phyloP scores from a whole-genome alignment of 2,329 filamentous ascomycete genomes.

The Ciborinia camelliae region DNA sequence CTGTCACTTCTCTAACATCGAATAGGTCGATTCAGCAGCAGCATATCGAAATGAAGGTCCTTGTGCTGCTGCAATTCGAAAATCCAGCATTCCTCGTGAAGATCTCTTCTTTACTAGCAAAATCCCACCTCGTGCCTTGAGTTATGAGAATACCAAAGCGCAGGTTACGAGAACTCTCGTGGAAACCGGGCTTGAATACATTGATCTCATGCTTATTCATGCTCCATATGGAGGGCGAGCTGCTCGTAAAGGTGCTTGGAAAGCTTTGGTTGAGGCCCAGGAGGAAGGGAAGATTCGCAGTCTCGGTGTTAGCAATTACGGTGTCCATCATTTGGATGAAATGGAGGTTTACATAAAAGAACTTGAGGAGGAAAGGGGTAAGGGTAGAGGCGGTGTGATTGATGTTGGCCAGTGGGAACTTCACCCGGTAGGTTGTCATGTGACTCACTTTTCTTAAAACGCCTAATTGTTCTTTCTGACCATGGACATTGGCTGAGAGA shows the following conservation, averaged over 20 bases:
- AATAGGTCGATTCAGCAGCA: conserved; percentile 55
- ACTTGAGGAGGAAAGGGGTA: conserved; percentile 57
- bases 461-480: too few relatives aligned
- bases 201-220: conserved; percentile 65
- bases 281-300: conserved; percentile 59
- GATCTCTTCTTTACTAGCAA: conserved; percentile 63
- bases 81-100: conserved; percentile 50
- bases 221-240: conserved; percentile 56
- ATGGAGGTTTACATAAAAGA: conserved; percentile 57
- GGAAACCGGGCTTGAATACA: conserved; percentile 57
- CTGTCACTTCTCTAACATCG: conserved; percentile 11
- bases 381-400: conserved; percentile 67
- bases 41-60: conserved; percentile 57
- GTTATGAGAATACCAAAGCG: conserved; percentile 62
- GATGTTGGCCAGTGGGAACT: conserved; percentile 86
- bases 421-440: conserved; percentile 53
- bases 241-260: conserved; percentile 58
- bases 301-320: conserved; percentile 64
- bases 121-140: conserved; percentile 49
- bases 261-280: conserved; percentile 59
- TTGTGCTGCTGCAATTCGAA: conserved; percentile 50
- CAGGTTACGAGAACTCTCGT: conserved; percentile 62
- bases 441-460: neutral
- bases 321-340: conserved; percentile 60
- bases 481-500: neutral